Conservation (phyloP, 306 rosid genomes). For the Betula pendula region DNA sequence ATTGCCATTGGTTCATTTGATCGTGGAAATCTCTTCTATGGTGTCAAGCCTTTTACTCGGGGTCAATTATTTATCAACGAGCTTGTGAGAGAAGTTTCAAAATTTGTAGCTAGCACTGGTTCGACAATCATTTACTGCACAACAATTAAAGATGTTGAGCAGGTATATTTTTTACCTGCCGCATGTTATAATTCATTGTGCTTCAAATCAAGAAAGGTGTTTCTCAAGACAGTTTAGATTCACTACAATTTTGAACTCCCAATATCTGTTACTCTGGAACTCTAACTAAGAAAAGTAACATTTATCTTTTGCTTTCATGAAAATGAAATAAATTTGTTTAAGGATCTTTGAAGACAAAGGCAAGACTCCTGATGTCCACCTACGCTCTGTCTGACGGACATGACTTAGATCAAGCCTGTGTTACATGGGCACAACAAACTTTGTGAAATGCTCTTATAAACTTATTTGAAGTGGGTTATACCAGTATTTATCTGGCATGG, state of each 20-base stretch:
- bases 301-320: neutral
- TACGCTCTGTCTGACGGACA: neutral
- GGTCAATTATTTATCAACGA: slow-evolving; percentile 61
- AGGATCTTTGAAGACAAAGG: neutral
- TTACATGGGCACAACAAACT: neutral
- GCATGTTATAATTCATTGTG: neutral
- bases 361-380: neutral
- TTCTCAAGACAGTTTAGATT: neutral
- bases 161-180: slow-evolving; percentile 45
- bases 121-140: slow-evolving; percentile 90
- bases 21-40: slow-evolving; percentile 80
- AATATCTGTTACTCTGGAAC: too few relatives aligned
- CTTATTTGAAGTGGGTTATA: neutral
- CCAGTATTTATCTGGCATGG: neutral
- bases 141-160: slow-evolving; percentile 82
- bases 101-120: slow-evolving; percentile 53
- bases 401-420: neutral
- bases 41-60: slow-evolving; percentile 67
- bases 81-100: slow-evolving; percentile 64
- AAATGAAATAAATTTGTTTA: slow-evolving; percentile 1
- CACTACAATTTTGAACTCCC: too few relatives aligned
- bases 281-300: neutral
- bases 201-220: neutral
- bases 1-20: slow-evolving; percentile 80
- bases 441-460: neutral